A percentile compares a stretch with the other conserved stretches of the same genome.
These are phyloP conservation scores for Hortaea werneckii DNA, from an alignment of 2,329 filamentous ascomycete species.

Conservation along the genomic window DNA sequence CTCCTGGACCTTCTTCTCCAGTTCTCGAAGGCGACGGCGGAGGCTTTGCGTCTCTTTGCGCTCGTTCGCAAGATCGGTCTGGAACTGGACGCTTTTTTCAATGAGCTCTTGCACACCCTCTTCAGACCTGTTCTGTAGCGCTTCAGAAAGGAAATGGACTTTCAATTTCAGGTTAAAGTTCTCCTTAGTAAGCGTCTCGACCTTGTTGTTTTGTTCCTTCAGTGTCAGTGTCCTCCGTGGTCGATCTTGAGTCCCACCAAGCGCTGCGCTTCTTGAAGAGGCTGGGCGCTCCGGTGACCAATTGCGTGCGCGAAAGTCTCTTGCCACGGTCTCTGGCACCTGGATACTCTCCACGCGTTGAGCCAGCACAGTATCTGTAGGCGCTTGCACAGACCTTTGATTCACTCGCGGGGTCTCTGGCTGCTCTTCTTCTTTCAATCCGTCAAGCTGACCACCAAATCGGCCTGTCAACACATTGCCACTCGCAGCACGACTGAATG, in stretches of 20 bases:
- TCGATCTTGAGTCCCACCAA: conserved; percentile 26
- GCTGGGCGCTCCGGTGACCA: conserved; percentile 39
- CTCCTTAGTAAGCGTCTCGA: conserved; percentile 91
- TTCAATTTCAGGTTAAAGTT: conserved; percentile 97
- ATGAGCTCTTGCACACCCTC: conserved; percentile 98
- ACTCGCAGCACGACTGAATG: conserved; percentile 22
- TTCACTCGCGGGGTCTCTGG: conserved; percentile 61
- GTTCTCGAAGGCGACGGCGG: conserved; percentile 69
- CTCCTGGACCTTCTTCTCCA: conserved; percentile 67
- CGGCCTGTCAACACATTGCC: conserved; percentile 16
- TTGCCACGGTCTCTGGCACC: conserved; percentile 77
- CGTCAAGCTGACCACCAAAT: conserved; percentile 32
- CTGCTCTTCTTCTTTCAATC: conserved; percentile 52
- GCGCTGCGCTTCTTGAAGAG: conserved; percentile 23
- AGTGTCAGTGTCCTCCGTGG: conserved; percentile 53
- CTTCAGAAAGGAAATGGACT: conserved; percentile 92
- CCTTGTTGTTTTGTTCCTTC: conserved; percentile 95
- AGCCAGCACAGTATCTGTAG: conserved; percentile 77
- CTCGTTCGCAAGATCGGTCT: conserved; percentile 77
- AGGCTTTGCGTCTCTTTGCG: conserved; percentile 85
- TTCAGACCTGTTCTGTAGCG: conserved; percentile 84
- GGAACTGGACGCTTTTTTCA: conserved; percentile 89
- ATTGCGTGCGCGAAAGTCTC: conserved; percentile 72
- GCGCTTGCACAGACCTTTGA: conserved; percentile 38
- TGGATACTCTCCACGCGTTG: conserved; percentile 83